Evolutionary conservation across 129 eudicot species (phyloP), one percentile per base, ranked within the genome.

Genomic region (Calendula officinalis): DNA sequence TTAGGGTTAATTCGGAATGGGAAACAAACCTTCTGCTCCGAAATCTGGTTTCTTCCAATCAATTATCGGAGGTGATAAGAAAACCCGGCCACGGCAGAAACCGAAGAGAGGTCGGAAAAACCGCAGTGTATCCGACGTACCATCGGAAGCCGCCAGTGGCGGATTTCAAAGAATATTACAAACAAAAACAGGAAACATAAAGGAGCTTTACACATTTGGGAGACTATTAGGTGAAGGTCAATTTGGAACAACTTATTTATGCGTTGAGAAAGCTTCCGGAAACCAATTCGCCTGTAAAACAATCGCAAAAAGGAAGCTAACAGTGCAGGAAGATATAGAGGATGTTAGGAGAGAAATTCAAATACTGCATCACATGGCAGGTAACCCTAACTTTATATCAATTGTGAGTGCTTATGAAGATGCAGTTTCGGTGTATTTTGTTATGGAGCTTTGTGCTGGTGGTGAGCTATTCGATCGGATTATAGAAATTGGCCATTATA

Each of bases 401-500:
- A 84, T 91, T 52, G 81, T 80, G 5, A 90, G 71, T 33, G 88
- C 94, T 64, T 91, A 87, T 37, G 97, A 91, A 75, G 97, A 91
- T 64, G 95, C 90, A 1, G 86, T 87, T 54, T 82, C 92, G 3
- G 94, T 87, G 40, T 77, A 82, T 84, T 75, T 86, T 3, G 66
- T 90, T 14, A 90, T 84, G 95, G 95, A 90, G 68, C 84, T 91
- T 62, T 91, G 98, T 58, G 71, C 76, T 0, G 96, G 98, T 35
- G 95, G 98, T 17, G 95, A 91, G 79, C 75, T 91, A 11, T 91
- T 87, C 8, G 98, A 87, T 70, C 81, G 94, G 83, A 87, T 91
- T 36, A 48, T 87, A 17, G 86, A 84, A 68, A 72, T 82, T 44
- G 98, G 94, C 41, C 90, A 81, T 77, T 91, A 84, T 67, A 77